Evolutionary conservation across 306 rosid species (phyloP).

Genomic region (Vicia sativa): DNA sequence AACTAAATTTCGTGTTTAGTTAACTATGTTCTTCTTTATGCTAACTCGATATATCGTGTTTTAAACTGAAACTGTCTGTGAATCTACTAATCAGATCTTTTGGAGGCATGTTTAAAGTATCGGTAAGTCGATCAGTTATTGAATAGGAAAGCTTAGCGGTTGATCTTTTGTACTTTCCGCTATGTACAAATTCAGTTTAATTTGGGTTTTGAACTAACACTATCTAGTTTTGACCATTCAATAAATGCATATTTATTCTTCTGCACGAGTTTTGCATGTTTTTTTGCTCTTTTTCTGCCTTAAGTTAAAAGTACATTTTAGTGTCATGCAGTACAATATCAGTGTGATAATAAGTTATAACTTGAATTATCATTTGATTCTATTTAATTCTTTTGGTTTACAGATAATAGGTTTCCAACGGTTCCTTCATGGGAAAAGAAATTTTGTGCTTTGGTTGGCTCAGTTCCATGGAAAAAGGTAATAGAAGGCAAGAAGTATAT

Average conservation of each 20-base stretch:
- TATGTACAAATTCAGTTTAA: conserved; percentile 9
- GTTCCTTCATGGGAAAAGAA: conserved; percentile 82
- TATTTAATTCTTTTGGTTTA: conserved; percentile 21
- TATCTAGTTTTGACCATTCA: conserved; percentile 13
- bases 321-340: conserved; percentile 21
- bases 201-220: conserved; percentile 19
- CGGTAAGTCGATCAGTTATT: background rate
- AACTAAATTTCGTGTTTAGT: conserved; percentile 2
- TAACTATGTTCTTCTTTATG: background rate
- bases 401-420: conserved; percentile 49
- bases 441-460: conserved; percentile 62
- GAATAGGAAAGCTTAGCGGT: conserved; percentile 3
- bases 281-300: background rate
- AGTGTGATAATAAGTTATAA: conserved; percentile 22
- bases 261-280: background rate
- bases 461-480: conserved; percentile 68
- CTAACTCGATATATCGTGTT: conserved; percentile 7
- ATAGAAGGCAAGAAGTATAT: conserved; percentile 61
- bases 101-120: background rate
- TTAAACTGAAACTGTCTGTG: conserved; percentile 6
- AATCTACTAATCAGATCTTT: conserved; percentile 14
- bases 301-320: background rate
- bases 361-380: conserved; percentile 29
- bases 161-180: background rate
- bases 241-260: conserved; percentile 10